A percentile compares a stretch with the other conserved stretches of the same genome.
Evolutionary conservation across 352 stramenopile genomes (phyloP).

Genomic region (Thalassiosira pacifica): DNA sequence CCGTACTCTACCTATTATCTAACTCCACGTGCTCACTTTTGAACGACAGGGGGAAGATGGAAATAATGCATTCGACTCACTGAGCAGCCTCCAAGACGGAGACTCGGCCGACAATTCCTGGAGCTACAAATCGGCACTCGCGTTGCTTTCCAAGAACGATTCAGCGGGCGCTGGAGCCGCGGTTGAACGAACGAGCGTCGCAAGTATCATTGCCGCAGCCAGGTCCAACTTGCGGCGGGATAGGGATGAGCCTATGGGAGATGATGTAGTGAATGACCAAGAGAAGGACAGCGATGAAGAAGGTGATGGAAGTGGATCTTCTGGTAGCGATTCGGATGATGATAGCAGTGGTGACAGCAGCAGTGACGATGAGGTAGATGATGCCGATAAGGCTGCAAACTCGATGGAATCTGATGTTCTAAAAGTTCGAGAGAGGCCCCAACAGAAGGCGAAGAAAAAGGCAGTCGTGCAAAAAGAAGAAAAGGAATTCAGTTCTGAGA

Average conservation of each 20-base stretch:
- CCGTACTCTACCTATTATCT: neutral
- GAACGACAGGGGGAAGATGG: conserved; percentile 77
- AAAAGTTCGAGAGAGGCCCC: conserved; percentile 54
- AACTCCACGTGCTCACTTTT: neutral
- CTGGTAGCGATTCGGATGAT: conserved; percentile 27
- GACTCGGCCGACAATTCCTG: conserved; percentile 54
- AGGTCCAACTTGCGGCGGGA: conserved; percentile 68
- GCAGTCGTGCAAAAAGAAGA: conserved; percentile 3
- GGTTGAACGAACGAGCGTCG: conserved; percentile 76
- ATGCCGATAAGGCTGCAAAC: conserved; percentile 39
- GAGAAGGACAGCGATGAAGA: conserved; percentile 26
- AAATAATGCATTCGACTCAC: conserved; percentile 45
- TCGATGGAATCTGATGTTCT: conserved; percentile 68
- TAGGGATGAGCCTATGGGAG: conserved; percentile 13
- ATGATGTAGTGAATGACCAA: too few relatives aligned
- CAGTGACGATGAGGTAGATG: conserved; percentile 60
- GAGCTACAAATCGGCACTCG: conserved; percentile 84
- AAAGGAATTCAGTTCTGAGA: conserved; percentile 24
- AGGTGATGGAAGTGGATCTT: conserved; percentile 37
- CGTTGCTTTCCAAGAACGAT: conserved; percentile 75
- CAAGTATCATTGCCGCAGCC: conserved; percentile 82
- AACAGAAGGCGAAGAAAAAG: conserved; percentile 43
- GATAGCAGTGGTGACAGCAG: conserved; percentile 48
- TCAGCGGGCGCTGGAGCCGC: conserved; percentile 21
- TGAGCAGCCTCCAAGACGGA: conserved; percentile 16